Conservation (phyloP, 495 filamentous ascomycete species). For the Penicillium robsamsonii region DNA sequence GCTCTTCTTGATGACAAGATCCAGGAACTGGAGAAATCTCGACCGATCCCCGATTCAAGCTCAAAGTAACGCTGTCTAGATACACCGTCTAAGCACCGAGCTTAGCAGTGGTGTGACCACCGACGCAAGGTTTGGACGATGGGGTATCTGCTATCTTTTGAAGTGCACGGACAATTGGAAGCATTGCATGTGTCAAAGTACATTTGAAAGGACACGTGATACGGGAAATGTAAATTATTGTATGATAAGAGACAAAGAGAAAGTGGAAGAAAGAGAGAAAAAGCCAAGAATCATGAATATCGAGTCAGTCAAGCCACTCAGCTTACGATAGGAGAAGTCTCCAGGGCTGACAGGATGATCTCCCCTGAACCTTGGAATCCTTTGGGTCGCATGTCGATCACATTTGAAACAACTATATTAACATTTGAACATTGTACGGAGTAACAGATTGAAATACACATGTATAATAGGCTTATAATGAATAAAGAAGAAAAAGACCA, state of each 20-base stretch:
- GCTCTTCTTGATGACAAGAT: conserved; percentile 85
- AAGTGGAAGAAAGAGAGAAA: neutral
- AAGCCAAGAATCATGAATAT: neutral
- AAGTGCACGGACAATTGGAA: conserved; percentile 22
- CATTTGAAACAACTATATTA: neutral
- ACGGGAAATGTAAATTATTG: conserved; percentile 6
- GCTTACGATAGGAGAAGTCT: no score
- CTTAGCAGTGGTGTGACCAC: no score
- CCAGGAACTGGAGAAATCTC: conserved; percentile 43
- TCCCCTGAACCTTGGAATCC: conserved; percentile 9
- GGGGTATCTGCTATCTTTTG: no score
- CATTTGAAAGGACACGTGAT: neutral
- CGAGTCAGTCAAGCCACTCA: neutral
- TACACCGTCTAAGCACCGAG: no score
- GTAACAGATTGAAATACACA: neutral
- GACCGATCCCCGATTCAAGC: conserved; percentile 10
- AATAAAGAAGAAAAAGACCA: conserved; percentile 3
- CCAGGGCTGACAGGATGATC: neutral
- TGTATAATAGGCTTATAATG: neutral
- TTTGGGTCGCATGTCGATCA: conserved; percentile 24
- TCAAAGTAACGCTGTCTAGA: conserved; percentile 7
- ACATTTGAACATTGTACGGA: neutral
- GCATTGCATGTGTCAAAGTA: conserved; percentile 11
- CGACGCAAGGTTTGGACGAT: no score
- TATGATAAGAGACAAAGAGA: neutral